These are phyloP conservation scores for Rachicladosporium sp. DNA, from an alignment of 2,329 filamentous ascomycete genomes.

Conservation along the genomic window DNA sequence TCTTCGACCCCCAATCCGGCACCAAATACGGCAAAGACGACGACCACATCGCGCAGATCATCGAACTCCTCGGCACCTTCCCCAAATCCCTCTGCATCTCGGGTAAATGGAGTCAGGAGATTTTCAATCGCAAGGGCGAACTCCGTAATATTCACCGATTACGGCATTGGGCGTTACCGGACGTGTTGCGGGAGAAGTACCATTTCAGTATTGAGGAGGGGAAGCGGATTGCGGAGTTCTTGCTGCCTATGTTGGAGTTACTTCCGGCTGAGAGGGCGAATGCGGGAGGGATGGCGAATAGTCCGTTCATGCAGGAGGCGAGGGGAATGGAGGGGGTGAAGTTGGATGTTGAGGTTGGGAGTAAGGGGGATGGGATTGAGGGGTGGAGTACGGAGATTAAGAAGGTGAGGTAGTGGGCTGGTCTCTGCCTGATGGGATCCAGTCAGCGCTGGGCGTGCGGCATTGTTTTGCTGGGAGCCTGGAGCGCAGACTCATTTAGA, in stretches of 20 bases:
- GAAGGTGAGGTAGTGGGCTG: constrained; percentile 52
- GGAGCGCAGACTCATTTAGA: too few species aligned
- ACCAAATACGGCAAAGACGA: constrained; percentile 99
- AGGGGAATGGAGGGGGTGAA: constrained; percentile 75
- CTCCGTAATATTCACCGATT: constrained; percentile 93
- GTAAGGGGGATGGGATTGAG: constrained; percentile 80
- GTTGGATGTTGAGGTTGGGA: constrained; percentile 66
- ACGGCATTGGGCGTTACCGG: constrained; percentile 86
- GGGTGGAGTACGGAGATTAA: constrained; percentile 79
- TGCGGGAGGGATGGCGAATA: constrained; percentile 85
- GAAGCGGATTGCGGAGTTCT: constrained; percentile 68
- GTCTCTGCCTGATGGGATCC: too few species aligned
- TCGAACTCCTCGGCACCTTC: constrained; percentile 87
- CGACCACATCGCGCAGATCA: constrained; percentile 97
- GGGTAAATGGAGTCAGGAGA: constrained; percentile 96
- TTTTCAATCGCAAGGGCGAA: constrained; percentile 96
- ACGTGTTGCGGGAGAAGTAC: constrained; percentile 92
- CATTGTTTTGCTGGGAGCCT: too few species aligned
- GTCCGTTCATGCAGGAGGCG: constrained; percentile 70
- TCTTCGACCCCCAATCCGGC: constrained; percentile 95
- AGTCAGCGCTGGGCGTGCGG: too few species aligned
- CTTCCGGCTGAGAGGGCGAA: constrained; percentile 82
- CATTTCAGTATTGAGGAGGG: constrained; percentile 80
- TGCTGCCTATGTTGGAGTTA: constrained; percentile 83
- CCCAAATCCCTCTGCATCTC: constrained; percentile 83